A percentile compares a stretch with the other conserved stretches of the same genome.
These are phyloP conservation scores for Dactylis glomerata DNA, from an alignment of 176 grass and related monocot genomes.

Conservation along the genomic window DNA sequence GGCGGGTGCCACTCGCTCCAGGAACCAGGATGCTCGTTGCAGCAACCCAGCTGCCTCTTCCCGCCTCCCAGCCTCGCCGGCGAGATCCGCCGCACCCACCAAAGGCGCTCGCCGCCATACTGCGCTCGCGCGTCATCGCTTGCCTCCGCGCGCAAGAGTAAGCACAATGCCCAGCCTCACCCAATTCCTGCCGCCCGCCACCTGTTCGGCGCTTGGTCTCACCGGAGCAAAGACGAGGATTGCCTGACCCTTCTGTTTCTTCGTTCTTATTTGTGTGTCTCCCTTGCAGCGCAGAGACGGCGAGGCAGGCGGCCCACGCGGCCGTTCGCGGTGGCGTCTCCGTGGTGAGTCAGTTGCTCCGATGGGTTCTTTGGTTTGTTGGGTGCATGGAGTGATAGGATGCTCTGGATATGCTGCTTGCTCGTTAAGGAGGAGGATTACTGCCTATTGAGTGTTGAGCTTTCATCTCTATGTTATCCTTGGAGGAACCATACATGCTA, in stretches of 20 bases:
- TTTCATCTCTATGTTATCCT: neutral
- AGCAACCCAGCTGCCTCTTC: constrained; percentile 6
- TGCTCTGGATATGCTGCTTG: neutral
- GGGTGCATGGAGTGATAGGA: no score
- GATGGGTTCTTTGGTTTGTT: neutral
- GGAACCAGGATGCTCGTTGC: constrained; percentile 20
- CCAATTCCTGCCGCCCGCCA: neutral
- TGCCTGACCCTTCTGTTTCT: neutral
- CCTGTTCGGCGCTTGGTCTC: constrained; percentile 20
- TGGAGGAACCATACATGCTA: neutral
- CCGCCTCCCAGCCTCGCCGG: neutral
- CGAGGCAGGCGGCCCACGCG: constrained; percentile 64
- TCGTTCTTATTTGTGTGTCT: neutral
- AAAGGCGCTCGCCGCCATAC: constrained; percentile 38
- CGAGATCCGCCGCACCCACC: neutral
- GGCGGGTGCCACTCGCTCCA: neutral
- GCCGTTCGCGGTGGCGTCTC: constrained; percentile 68
- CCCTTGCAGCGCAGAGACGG: constrained; percentile 49
- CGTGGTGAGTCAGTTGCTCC: constrained; percentile 50
- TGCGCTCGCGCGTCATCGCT: constrained; percentile 46
- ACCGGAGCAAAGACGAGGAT: neutral
- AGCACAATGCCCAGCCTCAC: neutral
- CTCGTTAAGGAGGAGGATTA: neutral
- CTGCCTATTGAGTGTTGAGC: neutral
- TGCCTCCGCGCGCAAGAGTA: constrained; percentile 59